Base-by-base conservation (phyloP, 2,329 filamentous ascomycete genomes). In the Sarocladiaceae sp. region DNA sequence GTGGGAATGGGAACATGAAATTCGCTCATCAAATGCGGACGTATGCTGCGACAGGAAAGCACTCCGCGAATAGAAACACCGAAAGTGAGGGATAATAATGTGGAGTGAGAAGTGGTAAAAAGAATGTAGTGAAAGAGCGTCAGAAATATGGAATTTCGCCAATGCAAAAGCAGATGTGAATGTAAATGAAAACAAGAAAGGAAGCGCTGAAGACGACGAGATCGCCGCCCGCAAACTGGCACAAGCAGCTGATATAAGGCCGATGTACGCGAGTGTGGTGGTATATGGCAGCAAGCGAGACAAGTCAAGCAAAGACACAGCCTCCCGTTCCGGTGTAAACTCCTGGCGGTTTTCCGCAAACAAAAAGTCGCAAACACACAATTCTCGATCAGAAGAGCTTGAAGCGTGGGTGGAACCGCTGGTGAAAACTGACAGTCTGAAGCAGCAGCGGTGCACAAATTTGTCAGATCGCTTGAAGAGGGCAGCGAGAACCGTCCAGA, bases 261-360 rank as follows among this genome's bases (percentile, higher is more conserved):
- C n/a, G 40, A 4, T 46, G 15, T 31, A 33, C 23, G 26, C 44
- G 22, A 33, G 25, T 10, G 37, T 7, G 10, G 44, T 48, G 44
- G 44, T 48, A 48, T 48, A 25, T 33, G 44, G 60, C 60, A 57
- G 59, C 61, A 60, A 52, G 57, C 44, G 54, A 46, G 52, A 26
- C 29, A 54, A 55, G 22, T 54, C 46, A 55, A 56, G 53, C 46
- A 52, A 52, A 31, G 50, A 54, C 42, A 57, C 53, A 54, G 51
- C 54, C 54, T 29, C 42, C 55, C 54, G 58, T 59, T 54, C 59
- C 58, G 56, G 15, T 15, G 20, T 18, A 57, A 64, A 65, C 63
- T 64, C 63, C 63, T 62, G 58, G 60, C 61, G 59, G 57, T 64
- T 35, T 26, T 49, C 20, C 25, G 51, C 47, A 51, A 51, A 37